Percentiles rank a stretch among this genome's conserved stretches.
Evolutionary conservation across 2,329 filamentous ascomycete genomes (phyloP).

Genomic region (Beauveria sp.): DNA sequence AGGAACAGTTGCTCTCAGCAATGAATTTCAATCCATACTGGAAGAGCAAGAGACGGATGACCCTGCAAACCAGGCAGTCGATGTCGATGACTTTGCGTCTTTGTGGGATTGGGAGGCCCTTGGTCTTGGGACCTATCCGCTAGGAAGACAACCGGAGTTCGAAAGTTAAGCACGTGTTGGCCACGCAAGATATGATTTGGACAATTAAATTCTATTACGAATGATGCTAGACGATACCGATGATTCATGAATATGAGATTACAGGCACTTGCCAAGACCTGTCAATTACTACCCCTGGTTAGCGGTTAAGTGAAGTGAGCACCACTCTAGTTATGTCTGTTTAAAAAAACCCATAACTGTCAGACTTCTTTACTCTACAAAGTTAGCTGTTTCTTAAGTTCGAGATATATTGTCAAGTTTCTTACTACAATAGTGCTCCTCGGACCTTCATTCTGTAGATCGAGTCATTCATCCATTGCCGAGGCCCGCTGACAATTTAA

Average conservation of each 20-base stretch:
- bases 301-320: neutral
- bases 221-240: neutral
- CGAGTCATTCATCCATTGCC: conserved; percentile 1
- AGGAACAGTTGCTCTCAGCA: neutral
- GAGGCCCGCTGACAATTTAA: conserved; percentile 4
- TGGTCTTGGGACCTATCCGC: neutral
- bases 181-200: neutral
- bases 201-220: too few species aligned
- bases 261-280: neutral
- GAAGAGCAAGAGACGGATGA: neutral
- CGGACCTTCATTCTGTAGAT: too few species aligned
- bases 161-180: neutral
- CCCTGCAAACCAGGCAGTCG: neutral
- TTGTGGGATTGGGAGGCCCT: conserved; percentile 10
- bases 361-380: too few species aligned
- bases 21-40: neutral
- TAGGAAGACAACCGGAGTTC: neutral
- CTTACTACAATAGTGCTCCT: neutral
- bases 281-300: neutral
- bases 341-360: neutral
- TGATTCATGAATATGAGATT: neutral
- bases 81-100: conserved; percentile 2
- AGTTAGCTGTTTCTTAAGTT: too few species aligned
- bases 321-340: neutral
- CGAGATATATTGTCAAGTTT: neutral